Conservation (phyloP, 306 rosid genomes). For the Pyrus betulifolia region DNA sequence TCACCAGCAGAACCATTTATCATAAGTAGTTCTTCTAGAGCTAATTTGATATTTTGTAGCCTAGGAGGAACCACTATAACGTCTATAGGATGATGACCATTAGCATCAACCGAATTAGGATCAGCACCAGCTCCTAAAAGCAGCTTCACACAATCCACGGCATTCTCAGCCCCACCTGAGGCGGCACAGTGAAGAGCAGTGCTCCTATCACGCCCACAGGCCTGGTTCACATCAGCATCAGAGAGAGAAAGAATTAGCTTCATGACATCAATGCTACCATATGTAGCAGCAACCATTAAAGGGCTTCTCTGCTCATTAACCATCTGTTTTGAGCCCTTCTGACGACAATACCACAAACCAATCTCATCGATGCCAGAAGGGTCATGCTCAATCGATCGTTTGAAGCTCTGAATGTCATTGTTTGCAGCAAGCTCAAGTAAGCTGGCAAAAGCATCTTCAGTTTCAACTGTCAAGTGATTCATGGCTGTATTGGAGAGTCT, state of each 20-base stretch:
- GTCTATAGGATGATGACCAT: constrained; percentile 61
- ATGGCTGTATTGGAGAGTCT: constrained; percentile 29
- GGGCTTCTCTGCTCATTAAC: constrained; percentile 74
- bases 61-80: constrained; percentile 58
- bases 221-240: constrained; percentile 45
- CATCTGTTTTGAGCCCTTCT: constrained; percentile 82
- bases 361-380: constrained; percentile 68
- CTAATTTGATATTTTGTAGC: constrained; percentile 37
- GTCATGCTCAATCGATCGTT: constrained; percentile 51
- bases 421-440: constrained; percentile 88
- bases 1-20: constrained; percentile 42
- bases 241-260: constrained; percentile 60
- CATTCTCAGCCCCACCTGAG: constrained; percentile 77
- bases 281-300: constrained; percentile 89
- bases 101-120: constrained; percentile 60
- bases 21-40: constrained; percentile 63
- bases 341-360: constrained; percentile 82
- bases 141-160: constrained; percentile 56
- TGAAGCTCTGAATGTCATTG: constrained; percentile 64
- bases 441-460: constrained; percentile 70
- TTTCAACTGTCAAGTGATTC: constrained; percentile 69
- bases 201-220: constrained; percentile 68
- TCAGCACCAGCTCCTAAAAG: constrained; percentile 84
- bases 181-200: constrained; percentile 98
- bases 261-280: constrained; percentile 73